A percentile compares a stretch with the other conserved stretches of the same genome.
These are phyloP conservation scores for Backusella luteola DNA, from an alignment of 192 early-diverging fungal genomes.

Conservation along the genomic window DNA sequence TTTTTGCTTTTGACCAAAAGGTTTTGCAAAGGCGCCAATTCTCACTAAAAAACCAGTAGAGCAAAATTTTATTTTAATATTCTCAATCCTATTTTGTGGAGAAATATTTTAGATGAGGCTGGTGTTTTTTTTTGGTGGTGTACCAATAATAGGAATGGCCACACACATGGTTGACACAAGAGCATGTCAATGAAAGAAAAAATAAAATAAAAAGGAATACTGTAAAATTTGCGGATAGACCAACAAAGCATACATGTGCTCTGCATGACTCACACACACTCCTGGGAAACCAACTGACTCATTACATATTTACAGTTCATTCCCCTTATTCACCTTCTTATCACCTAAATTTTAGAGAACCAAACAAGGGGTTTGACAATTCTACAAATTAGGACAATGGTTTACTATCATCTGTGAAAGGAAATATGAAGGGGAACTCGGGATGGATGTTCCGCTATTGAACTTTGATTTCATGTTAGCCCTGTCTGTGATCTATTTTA, in stretches of 20 bases:
- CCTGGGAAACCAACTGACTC: neutral
- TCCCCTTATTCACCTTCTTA: neutral
- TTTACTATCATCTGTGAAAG: neutral
- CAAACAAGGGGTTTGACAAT: neutral
- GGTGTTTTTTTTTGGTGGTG: neutral
- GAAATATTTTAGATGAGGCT: neutral
- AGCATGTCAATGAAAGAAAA: neutral
- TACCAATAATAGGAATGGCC: neutral
- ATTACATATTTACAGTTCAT: neutral
- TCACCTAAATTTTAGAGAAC: neutral
- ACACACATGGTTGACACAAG: neutral
- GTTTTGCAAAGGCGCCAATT: too few species aligned
- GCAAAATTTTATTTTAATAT: neutral
- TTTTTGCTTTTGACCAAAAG: too few species aligned
- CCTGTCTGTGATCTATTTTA: neutral
- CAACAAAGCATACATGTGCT: neutral
- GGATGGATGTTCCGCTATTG: neutral
- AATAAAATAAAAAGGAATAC: neutral
- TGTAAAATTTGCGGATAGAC: neutral
- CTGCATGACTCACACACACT: neutral
- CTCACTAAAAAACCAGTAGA: too few species aligned
- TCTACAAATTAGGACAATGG: neutral
- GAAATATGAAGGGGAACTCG: neutral
- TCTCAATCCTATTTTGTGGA: neutral
- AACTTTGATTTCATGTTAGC: neutral